Evolutionary conservation across 1,284 basidiomycete species (phyloP).

Genomic region (Rhodotorula sp.): DNA sequence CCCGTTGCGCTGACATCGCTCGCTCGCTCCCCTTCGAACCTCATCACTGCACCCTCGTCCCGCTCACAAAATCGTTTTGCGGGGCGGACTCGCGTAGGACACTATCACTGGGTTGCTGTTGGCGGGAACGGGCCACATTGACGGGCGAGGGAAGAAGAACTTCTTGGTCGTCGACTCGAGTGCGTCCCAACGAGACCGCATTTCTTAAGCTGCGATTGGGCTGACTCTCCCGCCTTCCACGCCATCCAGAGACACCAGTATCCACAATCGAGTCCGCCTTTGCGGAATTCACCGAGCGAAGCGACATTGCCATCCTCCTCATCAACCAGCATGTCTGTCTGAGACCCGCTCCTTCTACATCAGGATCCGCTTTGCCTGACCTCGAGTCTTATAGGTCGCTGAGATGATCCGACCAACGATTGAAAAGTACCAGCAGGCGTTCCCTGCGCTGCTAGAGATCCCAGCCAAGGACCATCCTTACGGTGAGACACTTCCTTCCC

Average conservation of each 20-base stretch:
- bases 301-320: conserved; percentile 89
- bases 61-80: too few relatives aligned
- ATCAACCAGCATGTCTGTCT: conserved; percentile 89
- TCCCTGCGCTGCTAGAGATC: conserved; percentile 95
- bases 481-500: conserved; percentile 49
- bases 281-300: conserved; percentile 85
- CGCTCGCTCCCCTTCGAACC: neutral
- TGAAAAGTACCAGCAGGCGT: conserved; percentile 91
- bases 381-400: conserved; percentile 63
- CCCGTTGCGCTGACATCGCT: neutral
- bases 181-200: conserved; percentile 51
- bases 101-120: conserved; percentile 89
- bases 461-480: conserved; percentile 73
- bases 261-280: conserved; percentile 84
- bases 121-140: conserved; percentile 86
- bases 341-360: too few relatives aligned
- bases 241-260: conserved; percentile 72
- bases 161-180: conserved; percentile 89
- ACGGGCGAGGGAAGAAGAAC: conserved; percentile 87
- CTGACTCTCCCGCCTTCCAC: neutral
- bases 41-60: too few relatives aligned
- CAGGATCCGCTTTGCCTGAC: neutral
- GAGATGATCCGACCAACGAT: conserved; percentile 95
- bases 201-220: too few relatives aligned
- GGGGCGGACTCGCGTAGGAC: conserved; percentile 59